A percentile compares a stretch with the other conserved stretches of the same genome.
Evolutionary conservation across 345 rosid species (phyloP).

Genomic region (Brassica incana): DNA sequence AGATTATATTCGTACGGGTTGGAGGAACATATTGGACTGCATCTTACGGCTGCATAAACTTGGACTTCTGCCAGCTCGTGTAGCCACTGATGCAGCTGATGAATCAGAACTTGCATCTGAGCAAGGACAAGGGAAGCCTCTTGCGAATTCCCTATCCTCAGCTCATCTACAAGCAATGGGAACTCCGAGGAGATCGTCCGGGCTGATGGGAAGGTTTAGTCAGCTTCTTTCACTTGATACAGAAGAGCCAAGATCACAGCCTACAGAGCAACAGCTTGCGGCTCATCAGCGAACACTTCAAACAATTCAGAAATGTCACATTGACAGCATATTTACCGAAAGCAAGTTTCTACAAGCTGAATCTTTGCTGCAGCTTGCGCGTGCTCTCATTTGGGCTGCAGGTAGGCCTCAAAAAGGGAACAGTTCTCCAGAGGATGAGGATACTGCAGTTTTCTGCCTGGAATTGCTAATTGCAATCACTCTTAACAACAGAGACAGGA

Average conservation of each 20-base stretch:
- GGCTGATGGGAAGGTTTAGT: conserved; percentile 99
- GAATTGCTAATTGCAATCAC: conserved; percentile 96
- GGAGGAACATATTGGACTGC: conserved; percentile 98
- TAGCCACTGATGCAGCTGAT: conserved; percentile 97
- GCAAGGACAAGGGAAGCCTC: conserved; percentile 79
- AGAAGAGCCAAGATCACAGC: conserved; percentile 98
- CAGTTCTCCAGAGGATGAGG: conserved; percentile 95
- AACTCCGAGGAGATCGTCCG: conserved; percentile 95
- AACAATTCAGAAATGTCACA: conserved; percentile 95
- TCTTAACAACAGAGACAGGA: conserved; percentile 92
- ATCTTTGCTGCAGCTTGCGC: conserved; percentile 85
- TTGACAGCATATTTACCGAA: conserved; percentile 95
- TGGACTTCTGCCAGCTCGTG: conserved; percentile 98
- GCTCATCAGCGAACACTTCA: conserved; percentile 96
- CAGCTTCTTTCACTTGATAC: conserved; percentile 96
- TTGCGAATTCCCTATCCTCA: conserved; percentile 70
- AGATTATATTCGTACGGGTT: conserved; percentile 88
- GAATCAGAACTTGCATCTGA: conserved; percentile 87
- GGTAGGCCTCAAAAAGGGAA: conserved; percentile 95
- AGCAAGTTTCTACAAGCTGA: conserved; percentile 98
- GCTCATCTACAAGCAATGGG: conserved; percentile 78
- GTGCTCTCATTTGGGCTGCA: conserved; percentile 96
- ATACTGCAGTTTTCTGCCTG: conserved; percentile 97
- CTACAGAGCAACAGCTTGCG: conserved; percentile 97
- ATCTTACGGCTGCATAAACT: conserved; percentile 90